Percentiles rank a stretch among this genome's conserved stretches.
Evolutionary conservation across 768 basidiomycete species (phyloP).

Genomic region (Naematelia encephala): DNA sequence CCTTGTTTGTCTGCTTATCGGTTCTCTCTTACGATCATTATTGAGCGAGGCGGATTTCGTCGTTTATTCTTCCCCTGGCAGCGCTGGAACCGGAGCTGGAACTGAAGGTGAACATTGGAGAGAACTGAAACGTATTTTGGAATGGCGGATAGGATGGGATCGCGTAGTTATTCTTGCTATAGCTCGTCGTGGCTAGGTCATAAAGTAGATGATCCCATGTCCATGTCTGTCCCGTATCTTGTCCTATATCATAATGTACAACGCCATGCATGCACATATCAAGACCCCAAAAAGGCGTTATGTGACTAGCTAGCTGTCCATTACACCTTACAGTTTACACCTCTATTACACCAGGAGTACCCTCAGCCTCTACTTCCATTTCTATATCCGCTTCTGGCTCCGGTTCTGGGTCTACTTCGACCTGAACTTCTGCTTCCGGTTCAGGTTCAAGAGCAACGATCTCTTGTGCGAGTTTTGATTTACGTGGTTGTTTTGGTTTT

Average conservation of each 20-base stretch:
- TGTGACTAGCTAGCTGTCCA: too few relatives aligned
- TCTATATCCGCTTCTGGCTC: not conserved
- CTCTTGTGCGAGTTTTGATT: conserved; percentile 41
- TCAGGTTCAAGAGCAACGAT: conserved; percentile 11
- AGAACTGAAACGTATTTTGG: conserved; percentile 75
- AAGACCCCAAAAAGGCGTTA: not conserved
- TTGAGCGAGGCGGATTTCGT: conserved; percentile 88
- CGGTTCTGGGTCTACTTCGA: not conserved
- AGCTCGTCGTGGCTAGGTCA: conserved; percentile 57
- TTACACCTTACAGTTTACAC: too few relatives aligned
- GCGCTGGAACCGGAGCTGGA: conserved; percentile 10
- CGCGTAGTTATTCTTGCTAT: conserved; percentile 87
- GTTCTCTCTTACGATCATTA: conserved; percentile 81
- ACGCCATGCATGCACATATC: not conserved
- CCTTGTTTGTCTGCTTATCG: conserved; percentile 84
- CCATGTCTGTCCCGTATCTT: not conserved
- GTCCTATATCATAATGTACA: not conserved
- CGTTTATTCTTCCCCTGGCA: conserved; percentile 57
- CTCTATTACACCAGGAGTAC: too few relatives aligned
- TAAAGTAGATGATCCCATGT: not conserved
- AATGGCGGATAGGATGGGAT: conserved; percentile 73
- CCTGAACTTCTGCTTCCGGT: too few relatives aligned
- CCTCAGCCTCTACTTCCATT: not conserved
- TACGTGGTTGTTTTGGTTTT: conserved; percentile 27
- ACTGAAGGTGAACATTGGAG: conserved; percentile 63